Percentiles rank a stretch among this genome's conserved stretches.
phyloP scores from a whole-genome alignment of 1,284 basidiomycete genomes.

The Tremellales sp. region DNA sequence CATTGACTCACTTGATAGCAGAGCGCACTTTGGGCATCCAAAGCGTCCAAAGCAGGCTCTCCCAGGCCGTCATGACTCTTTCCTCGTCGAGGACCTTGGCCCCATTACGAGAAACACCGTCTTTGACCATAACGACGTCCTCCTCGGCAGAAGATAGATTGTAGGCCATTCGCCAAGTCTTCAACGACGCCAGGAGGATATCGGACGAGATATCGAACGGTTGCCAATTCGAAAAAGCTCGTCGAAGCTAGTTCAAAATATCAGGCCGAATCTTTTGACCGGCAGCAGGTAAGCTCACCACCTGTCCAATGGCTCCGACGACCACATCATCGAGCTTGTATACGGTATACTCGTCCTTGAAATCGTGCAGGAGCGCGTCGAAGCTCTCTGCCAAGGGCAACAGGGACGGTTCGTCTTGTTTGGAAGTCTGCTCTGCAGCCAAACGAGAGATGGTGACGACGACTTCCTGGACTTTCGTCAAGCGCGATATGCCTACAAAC shows the following conservation, averaged over 20 bases:
- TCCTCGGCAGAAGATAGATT: constrained; percentile 21
- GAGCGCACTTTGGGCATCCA: constrained; percentile 95
- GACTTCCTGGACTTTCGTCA: constrained; percentile 70
- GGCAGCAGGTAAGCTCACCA: constrained; percentile 51
- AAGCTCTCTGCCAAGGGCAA: constrained; percentile 68
- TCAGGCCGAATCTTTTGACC: neutral
- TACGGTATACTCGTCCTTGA: constrained; percentile 69
- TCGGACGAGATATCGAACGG: constrained; percentile 40
- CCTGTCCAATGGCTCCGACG: constrained; percentile 80
- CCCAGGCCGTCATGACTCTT: constrained; percentile 83
- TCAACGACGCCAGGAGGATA: constrained; percentile 36
- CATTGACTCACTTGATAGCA: constrained; percentile 61
- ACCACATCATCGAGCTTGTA: constrained; percentile 85
- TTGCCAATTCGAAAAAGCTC: constrained; percentile 34
- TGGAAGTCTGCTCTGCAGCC: constrained; percentile 58
- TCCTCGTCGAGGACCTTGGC: constrained; percentile 13
- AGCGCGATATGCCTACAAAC: constrained; percentile 72
- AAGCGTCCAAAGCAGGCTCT: constrained; percentile 86
- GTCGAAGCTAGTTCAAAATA: constrained; percentile 14
- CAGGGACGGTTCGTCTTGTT: constrained; percentile 63
- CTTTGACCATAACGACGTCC: constrained; percentile 1
- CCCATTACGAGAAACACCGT: neutral
- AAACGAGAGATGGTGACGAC: constrained; percentile 64
- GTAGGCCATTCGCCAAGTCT: constrained; percentile 45
- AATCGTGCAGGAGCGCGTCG: constrained; percentile 66